Evolutionary conservation across 2,329 filamentous ascomycete species (phyloP).

Genomic region (Coleophoma eucalyptorum): DNA sequence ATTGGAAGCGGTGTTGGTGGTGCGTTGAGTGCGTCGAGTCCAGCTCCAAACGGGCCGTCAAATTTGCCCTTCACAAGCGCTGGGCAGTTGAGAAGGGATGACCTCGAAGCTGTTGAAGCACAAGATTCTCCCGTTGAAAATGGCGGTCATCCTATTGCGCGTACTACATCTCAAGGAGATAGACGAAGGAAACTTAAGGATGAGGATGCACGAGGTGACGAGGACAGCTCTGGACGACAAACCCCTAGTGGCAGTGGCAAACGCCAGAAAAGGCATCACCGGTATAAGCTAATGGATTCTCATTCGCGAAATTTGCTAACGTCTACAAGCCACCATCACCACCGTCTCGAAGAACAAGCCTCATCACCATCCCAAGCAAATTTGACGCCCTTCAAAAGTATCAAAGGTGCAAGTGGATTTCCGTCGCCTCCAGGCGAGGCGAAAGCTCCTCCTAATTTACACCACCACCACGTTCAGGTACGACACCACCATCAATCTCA

Average conservation of each 20-base stretch:
- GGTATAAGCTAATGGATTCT: conserved; percentile 32
- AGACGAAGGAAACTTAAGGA: conserved; percentile 73
- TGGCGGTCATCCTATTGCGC: conserved; percentile 32
- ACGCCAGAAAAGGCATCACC: conserved; percentile 57
- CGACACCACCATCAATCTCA: conserved; percentile 38
- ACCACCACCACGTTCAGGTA: conserved; percentile 24
- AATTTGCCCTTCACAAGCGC: conserved; percentile 45
- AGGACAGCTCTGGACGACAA: conserved; percentile 59
- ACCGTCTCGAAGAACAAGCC: conserved; percentile 39
- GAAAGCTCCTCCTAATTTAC: conserved; percentile 13
- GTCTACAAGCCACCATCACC: conserved; percentile 50
- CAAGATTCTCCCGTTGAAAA: conserved; percentile 37
- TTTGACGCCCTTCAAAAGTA: conserved; percentile 42
- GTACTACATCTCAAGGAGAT: conserved; percentile 38
- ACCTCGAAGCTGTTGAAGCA: conserved; percentile 36
- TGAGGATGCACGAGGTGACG: conserved; percentile 64
- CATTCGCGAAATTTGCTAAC: conserved; percentile 11
- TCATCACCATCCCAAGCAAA: conserved; percentile 38
- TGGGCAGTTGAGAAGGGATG: conserved; percentile 47
- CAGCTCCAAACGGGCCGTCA: conserved; percentile 46
- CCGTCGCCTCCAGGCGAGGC: conserved; percentile 38
- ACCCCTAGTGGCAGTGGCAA: conserved; percentile 59
- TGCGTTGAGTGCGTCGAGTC: conserved; percentile 40
- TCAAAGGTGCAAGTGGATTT: conserved; percentile 41
- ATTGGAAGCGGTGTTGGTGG: conserved; percentile 69